Evolutionary conservation across 2,329 filamentous ascomycete genomes (phyloP).

Genomic region (Phyllosticta paracitricarpa): DNA sequence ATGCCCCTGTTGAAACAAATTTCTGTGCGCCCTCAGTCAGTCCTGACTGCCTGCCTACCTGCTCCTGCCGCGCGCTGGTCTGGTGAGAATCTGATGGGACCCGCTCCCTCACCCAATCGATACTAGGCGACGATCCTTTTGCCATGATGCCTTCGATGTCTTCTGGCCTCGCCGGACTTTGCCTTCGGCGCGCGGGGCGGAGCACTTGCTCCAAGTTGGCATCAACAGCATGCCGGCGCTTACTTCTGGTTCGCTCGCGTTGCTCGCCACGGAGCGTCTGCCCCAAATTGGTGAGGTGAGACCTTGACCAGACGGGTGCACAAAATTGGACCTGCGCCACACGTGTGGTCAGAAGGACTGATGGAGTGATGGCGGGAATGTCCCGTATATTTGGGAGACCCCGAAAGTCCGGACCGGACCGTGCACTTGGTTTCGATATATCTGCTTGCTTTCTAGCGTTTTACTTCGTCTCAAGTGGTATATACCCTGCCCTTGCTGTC

Average conservation of each 20-base stretch:
- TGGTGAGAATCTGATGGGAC: not conserved
- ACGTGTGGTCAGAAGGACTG: conserved; percentile 1
- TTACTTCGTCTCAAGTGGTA: not conserved
- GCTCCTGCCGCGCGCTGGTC: not conserved
- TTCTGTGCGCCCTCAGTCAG: not conserved
- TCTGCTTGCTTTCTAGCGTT: not conserved
- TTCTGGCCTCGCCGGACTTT: not conserved
- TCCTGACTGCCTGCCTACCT: not conserved
- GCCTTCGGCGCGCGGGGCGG: not conserved
- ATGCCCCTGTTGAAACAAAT: not conserved
- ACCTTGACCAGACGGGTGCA: not conserved
- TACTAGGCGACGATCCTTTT: not conserved
- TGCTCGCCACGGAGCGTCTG: not conserved
- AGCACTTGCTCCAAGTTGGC: not conserved
- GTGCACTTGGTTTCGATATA: not conserved
- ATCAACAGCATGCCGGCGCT: not conserved
- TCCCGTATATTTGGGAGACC: not conserved
- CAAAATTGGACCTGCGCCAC: conserved; percentile 24
- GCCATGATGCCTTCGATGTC: not conserved
- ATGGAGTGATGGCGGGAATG: not conserved
- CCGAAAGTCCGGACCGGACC: not conserved
- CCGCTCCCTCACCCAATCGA: not conserved
- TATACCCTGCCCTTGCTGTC: not conserved
- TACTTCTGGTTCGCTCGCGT: not conserved
- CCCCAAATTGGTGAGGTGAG: not conserved